phyloP scores from a whole-genome alignment of 768 basidiomycete species.

The Boletus eberwhitei region DNA sequence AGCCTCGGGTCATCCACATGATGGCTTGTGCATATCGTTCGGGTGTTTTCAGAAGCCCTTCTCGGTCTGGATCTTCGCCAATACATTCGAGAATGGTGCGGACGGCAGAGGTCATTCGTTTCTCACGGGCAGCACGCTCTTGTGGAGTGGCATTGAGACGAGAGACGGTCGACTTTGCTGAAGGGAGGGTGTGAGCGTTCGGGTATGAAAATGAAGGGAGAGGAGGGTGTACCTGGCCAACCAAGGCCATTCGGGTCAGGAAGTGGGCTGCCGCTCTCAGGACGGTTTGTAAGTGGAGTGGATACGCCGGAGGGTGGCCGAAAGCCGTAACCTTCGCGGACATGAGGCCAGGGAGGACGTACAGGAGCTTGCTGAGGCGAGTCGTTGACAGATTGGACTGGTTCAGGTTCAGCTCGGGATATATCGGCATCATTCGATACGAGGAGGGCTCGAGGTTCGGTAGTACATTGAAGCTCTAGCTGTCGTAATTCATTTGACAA shows the following conservation, averaged over 20 bases:
- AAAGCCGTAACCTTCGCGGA: constrained; percentile 81
- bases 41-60: constrained; percentile 88
- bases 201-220: constrained; percentile 2
- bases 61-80: constrained; percentile 95
- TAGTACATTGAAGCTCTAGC: constrained; percentile 36
- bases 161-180: constrained; percentile 87
- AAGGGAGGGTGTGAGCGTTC: constrained; percentile 8
- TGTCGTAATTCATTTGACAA: constrained; percentile 47
- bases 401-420: constrained; percentile 2
- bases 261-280: constrained; percentile 33
- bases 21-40: constrained; percentile 95
- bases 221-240: constrained; percentile 72
- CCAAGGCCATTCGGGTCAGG: constrained; percentile 74
- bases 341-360: constrained; percentile 33
- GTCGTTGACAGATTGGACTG: constrained; percentile 4
- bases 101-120: constrained; percentile 78
- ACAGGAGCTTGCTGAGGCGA: constrained; percentile 13
- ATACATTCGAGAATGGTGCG: constrained; percentile 94
- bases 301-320: constrained; percentile 63
- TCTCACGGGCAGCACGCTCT: constrained; percentile 69
- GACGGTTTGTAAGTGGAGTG: constrained; percentile 48
- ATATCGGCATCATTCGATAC: constrained; percentile 9
- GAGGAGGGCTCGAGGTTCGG: constrained; percentile 1
- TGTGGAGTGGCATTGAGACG: constrained; percentile 77
- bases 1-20: constrained; percentile 99